Conservation (phyloP, 1,284 basidiomycete species). For the Ustilago bromivora region DNA sequence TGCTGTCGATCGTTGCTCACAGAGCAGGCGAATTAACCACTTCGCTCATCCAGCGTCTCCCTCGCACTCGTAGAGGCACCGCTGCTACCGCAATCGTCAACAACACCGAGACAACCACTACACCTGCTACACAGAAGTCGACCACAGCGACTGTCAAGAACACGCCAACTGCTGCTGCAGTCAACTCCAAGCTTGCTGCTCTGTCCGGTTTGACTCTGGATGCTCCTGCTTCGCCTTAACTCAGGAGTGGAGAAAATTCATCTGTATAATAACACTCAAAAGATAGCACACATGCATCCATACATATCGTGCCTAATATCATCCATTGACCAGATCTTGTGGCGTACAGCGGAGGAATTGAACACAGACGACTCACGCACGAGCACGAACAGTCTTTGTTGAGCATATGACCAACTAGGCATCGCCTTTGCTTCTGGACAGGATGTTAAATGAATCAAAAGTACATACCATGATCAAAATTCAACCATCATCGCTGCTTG, state of each 20-base stretch:
- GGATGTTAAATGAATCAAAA: neutral
- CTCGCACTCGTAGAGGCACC: conserved; percentile 16
- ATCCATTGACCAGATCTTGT: neutral
- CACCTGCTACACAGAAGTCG: neutral
- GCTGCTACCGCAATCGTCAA: neutral
- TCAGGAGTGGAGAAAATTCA: neutral
- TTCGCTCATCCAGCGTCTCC: conserved; percentile 43
- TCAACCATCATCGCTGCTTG: conserved; percentile 19
- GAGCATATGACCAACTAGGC: neutral
- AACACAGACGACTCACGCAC: neutral
- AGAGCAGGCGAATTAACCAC: conserved; percentile 63
- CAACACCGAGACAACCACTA: neutral
- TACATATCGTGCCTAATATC: neutral
- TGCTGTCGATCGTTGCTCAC: conserved; percentile 64
- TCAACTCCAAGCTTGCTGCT: conserved; percentile 23
- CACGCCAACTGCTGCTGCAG: conserved; percentile 13
- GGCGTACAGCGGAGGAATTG: neutral
- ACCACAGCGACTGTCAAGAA: conserved; percentile 5
- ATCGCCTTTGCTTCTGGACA: too few species aligned
- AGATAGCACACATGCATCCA: conserved; percentile 7
- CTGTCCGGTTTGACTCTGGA: conserved; percentile 10
- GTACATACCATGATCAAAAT: neutral
- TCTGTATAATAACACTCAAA: neutral
- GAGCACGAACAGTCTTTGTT: neutral
- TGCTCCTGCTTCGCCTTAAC: conserved; percentile 6